These are phyloP conservation scores for Cnidoscolus chayamansa DNA, from an alignment of 441 rosid genomes.

Conservation along the genomic window DNA sequence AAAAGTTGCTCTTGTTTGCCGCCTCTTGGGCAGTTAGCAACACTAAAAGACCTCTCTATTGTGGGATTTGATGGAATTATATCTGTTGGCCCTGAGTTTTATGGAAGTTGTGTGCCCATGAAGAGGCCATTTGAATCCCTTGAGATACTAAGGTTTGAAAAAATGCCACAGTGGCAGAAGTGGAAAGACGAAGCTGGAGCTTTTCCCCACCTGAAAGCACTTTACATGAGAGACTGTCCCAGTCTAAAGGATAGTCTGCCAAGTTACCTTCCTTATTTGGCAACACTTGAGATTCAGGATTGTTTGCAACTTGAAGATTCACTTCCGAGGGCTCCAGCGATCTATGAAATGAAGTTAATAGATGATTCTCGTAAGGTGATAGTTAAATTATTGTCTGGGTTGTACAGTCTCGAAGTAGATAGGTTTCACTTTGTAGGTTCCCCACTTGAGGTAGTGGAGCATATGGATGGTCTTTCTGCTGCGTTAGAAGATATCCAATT, in stretches of 20 bases:
- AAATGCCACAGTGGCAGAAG: background rate
- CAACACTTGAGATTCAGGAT: conserved; percentile 8
- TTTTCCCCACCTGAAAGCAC: conserved; percentile 6
- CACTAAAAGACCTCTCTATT: too few relatives aligned
- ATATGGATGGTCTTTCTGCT: too few relatives aligned
- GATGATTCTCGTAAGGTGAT: background rate
- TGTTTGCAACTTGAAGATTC: conserved; percentile 10
- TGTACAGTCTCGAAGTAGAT: background rate
- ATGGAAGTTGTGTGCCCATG: background rate
- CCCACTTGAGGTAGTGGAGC: background rate
- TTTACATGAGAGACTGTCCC: conserved; percentile 10
- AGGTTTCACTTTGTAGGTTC: background rate
- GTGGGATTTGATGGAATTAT: too few relatives aligned
- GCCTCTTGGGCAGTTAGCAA: too few relatives aligned
- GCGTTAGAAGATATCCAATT: too few relatives aligned
- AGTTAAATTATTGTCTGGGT: background rate
- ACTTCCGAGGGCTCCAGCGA: background rate
- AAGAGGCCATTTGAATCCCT: background rate
- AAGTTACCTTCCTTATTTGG: conserved; percentile 3
- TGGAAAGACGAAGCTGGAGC: background rate
- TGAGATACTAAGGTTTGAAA: conserved; percentile 1
- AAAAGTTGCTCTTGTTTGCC: too few relatives aligned
- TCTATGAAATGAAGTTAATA: background rate
- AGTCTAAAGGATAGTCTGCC: background rate
- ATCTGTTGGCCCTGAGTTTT: background rate